Conservation (phyloP, 306 rosid genomes). For the Prunus salicina region DNA sequence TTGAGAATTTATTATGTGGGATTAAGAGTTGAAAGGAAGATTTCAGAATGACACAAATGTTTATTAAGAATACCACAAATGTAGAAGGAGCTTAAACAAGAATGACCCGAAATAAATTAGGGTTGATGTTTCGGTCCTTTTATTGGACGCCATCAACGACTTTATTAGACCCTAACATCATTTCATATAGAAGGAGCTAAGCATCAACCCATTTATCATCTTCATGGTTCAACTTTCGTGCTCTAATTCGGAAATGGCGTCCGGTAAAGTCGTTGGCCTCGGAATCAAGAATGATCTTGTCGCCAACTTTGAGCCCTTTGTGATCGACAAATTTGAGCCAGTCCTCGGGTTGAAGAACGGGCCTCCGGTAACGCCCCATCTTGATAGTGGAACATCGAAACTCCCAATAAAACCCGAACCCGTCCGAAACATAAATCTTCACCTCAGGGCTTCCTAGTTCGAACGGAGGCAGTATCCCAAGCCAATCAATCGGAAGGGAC, state of each 20-base stretch:
- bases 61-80: too few relatives aligned
- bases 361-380: neutral
- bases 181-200: too few relatives aligned
- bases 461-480: neutral
- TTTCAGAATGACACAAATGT: too few relatives aligned
- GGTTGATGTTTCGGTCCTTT: too few relatives aligned
- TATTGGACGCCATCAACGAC: too few relatives aligned
- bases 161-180: too few relatives aligned
- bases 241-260: neutral
- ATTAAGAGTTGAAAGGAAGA: too few relatives aligned
- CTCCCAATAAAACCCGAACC: neutral
- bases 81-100: too few relatives aligned
- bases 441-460: neutral
- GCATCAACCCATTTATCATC: conserved; percentile 1
- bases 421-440: neutral
- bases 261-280: neutral
- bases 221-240: neutral
- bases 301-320: neutral
- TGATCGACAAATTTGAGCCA: neutral
- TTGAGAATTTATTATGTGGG: too few relatives aligned
- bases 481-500: neutral
- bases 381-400: neutral
- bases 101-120: too few relatives aligned
- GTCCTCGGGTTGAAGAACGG: neutral
- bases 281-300: neutral